Percentiles rank a stretch among this genome's conserved stretches.
These are phyloP conservation scores for Aegilops umbellulata DNA, from an alignment of 176 grass and related monocot species.

Conservation along the genomic window DNA sequence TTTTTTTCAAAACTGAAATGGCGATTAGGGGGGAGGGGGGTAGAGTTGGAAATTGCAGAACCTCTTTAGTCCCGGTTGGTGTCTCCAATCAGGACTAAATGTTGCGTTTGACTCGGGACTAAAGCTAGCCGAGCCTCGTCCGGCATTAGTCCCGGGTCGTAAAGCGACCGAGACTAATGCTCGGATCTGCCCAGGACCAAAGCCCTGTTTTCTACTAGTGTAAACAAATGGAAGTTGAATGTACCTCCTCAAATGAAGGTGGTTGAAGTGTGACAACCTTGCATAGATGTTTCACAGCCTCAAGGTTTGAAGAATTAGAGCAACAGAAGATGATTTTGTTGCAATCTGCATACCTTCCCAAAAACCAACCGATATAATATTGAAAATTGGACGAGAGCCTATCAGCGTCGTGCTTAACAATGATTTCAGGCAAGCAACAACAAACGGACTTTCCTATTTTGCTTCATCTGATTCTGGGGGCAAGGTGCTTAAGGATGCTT, in stretches of 20 bases:
- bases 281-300: conserved; percentile 48
- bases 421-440: too few species aligned
- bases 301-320: conserved; percentile 61
- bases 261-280: conserved; percentile 45
- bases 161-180: too few species aligned
- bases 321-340: conserved; percentile 63
- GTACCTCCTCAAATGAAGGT: conserved; percentile 59
- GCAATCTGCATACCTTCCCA: conserved; percentile 52
- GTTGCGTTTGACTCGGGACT: too few species aligned
- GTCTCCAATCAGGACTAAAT: too few species aligned
- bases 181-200: too few species aligned
- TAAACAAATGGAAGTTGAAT: not conserved
- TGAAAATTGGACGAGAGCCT: conserved; percentile 57
- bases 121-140: too few species aligned
- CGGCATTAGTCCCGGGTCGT: too few species aligned
- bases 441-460: conserved; percentile 20
- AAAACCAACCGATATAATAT: conserved; percentile 54
- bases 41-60: too few species aligned
- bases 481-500: conserved; percentile 59
- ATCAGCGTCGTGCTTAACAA: conserved; percentile 37
- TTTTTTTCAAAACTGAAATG: too few species aligned
- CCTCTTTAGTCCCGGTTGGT: too few species aligned
- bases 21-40: too few species aligned
- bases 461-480: conserved; percentile 92
- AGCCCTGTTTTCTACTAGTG: too few species aligned